Percentiles rank a stretch among this genome's conserved stretches.
Evolutionary conservation across 805 yeast species (phyloP).

Genomic region (Tetrapisispora nanseiensis): DNA sequence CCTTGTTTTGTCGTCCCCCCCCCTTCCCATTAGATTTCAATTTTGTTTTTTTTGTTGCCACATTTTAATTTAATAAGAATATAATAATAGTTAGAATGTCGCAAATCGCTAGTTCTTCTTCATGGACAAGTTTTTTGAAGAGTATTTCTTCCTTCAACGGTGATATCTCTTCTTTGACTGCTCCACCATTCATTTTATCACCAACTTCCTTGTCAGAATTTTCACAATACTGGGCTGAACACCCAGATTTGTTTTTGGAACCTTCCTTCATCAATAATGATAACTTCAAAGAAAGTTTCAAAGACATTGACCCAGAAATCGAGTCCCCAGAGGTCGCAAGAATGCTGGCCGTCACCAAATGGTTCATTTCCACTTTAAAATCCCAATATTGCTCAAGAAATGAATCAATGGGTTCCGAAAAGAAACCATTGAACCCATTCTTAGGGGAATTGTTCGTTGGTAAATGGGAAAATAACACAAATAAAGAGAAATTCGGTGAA

Average conservation of each 20-base stretch:
- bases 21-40: too few species aligned
- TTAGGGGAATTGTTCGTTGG: constrained; percentile 90
- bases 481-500: constrained; percentile 49
- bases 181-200: constrained; percentile 93
- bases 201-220: constrained; percentile 84
- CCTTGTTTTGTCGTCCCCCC: too few species aligned
- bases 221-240: constrained; percentile 94
- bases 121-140: constrained; percentile 88
- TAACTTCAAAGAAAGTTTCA: constrained; percentile 12
- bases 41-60: neutral
- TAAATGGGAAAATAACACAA: constrained; percentile 56
- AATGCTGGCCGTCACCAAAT: constrained; percentile 68
- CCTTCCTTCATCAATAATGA: constrained; percentile 40
- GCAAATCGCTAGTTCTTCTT: constrained; percentile 33
- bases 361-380: constrained; percentile 84
- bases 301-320: constrained; percentile 22
- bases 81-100: constrained; percentile 18
- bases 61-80: too few species aligned
- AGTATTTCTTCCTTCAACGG: constrained; percentile 91
- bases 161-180: constrained; percentile 86
- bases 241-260: constrained; percentile 71
- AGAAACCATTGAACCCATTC: constrained; percentile 93
- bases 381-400: constrained; percentile 89
- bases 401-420: constrained; percentile 84
- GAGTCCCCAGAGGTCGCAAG: constrained; percentile 38